These are phyloP conservation scores for Aspergillus asperescens DNA, from an alignment of 495 filamentous ascomycete genomes.

Conservation along the genomic window DNA sequence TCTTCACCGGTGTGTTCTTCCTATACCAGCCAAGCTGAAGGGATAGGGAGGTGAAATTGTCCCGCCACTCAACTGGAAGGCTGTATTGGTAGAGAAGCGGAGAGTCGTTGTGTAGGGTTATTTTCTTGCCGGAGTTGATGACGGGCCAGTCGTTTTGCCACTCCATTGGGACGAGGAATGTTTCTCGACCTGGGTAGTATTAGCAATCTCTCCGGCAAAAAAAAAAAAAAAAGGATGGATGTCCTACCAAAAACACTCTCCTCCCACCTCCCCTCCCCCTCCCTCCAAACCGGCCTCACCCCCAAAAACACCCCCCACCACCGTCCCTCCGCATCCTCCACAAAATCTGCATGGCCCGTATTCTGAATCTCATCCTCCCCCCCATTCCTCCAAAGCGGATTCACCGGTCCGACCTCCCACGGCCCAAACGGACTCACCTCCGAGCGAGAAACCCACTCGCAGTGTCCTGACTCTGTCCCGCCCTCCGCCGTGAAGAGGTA, in stretches of 20 bases:
- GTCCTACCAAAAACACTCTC: slow-evolving; percentile 38
- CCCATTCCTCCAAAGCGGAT: slow-evolving; percentile 40
- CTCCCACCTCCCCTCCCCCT: slow-evolving; percentile 24
- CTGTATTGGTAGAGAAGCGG: slow-evolving; percentile 26
- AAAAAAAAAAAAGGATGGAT: background rate
- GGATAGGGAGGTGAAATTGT: slow-evolving; percentile 29
- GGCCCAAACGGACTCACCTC: slow-evolving; percentile 47
- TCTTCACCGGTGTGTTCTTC: slow-evolving; percentile 35
- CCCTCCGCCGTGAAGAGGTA: slow-evolving; percentile 67
- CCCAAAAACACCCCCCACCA: slow-evolving; percentile 47
- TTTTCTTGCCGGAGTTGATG: slow-evolving; percentile 39
- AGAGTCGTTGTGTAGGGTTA: slow-evolving; percentile 30
- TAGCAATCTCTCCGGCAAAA: background rate
- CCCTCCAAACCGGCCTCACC: slow-evolving; percentile 31
- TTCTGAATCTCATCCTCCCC: slow-evolving; percentile 34
- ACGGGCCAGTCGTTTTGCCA: slow-evolving; percentile 49
- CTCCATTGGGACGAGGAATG: slow-evolving; percentile 39
- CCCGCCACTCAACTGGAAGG: slow-evolving; percentile 29
- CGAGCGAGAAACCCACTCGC: slow-evolving; percentile 41
- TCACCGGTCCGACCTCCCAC: slow-evolving; percentile 40
- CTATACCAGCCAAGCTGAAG: slow-evolving; percentile 40
- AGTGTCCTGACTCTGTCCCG: slow-evolving; percentile 54
- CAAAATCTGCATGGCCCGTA: slow-evolving; percentile 42
- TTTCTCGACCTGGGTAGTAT: slow-evolving; percentile 36
- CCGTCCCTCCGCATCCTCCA: slow-evolving; percentile 37